These are phyloP conservation scores for Flaveria trinervia DNA, from an alignment of 129 eudicot species.

Conservation along the genomic window DNA sequence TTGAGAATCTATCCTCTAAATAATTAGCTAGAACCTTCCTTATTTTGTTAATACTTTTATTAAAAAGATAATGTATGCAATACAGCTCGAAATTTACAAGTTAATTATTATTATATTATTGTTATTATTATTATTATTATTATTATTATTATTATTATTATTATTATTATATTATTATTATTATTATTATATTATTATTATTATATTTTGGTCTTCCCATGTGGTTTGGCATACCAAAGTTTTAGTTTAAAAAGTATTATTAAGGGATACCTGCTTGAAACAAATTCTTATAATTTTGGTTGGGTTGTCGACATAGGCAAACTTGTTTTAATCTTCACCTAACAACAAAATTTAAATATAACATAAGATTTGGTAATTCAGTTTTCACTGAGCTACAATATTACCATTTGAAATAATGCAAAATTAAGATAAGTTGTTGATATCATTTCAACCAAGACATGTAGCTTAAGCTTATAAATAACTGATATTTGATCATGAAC, in stretches of 20 bases:
- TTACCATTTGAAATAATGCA: background rate
- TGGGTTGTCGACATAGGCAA: background rate
- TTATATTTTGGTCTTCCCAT: too few relatives aligned
- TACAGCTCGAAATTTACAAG: too few relatives aligned
- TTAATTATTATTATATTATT: too few relatives aligned
- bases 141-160: too few relatives aligned
- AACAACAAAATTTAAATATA: background rate
- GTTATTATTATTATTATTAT: too few relatives aligned
- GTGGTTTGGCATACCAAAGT: too few relatives aligned
- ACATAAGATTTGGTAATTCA: background rate
- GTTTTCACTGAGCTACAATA: background rate
- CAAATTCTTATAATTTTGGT: background rate
- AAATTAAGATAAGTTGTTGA: background rate
- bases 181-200: too few relatives aligned
- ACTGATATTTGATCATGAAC: too few relatives aligned
- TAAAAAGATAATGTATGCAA: background rate
- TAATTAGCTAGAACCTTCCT: slow-evolving; percentile 25
- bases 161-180: too few relatives aligned
- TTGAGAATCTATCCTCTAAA: slow-evolving; percentile 1
- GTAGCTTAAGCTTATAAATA: too few relatives aligned
- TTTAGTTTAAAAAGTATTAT: too few relatives aligned
- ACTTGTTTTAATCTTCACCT: background rate
- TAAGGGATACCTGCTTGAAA: background rate
- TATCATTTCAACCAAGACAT: too few relatives aligned
- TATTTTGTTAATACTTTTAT: background rate